Base-by-base conservation (phyloP, 768 basidiomycete genomes). In the Artomyces pyxidatus region DNA sequence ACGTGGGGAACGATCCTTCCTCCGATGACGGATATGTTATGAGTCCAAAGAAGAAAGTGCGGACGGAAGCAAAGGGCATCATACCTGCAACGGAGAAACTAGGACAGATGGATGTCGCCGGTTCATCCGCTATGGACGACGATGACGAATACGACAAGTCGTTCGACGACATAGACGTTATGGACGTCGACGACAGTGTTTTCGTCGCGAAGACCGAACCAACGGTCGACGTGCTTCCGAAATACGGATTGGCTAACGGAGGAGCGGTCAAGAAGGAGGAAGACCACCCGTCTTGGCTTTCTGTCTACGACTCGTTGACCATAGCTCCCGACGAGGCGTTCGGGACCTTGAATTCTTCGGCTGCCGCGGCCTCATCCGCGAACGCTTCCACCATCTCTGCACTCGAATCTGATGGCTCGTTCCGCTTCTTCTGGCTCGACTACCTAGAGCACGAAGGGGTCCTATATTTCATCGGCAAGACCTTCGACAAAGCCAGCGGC, bases 401-500 rank as follows among this genome's bases (percentile, higher is more conserved):
- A 0, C 73, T 93, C 2, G 90, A 97, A 60, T 68, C 77, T 4
- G 91, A 96, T 55, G 92, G 90, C 1, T 86, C 82, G 3, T 68
- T 98, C 12, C 78, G 77, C 23, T 93, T 99, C 72, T 99, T 85
- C 71, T 99, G 96, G 96, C 72, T 97, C 19, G 96, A 99, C 61
- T 91, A 91, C 59, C 79, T 94, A 28, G 92, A 98, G 62, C 76
- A 79, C 42, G 78, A 86, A 14, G 95, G 93, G 14, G 80, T 77
- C 51, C 71, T 99, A 3, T 85, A 90, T 62, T 85, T 99, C 55
- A 78, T 89, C 38, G 96, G 96, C 6, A 98, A 98, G 67, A 77
- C 93, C 37, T 80, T 85, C 57, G 91, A 94, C 67, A 85, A 84
- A 65, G 66, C 71, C 4, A 76, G 79, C 3, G 72, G 72, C 14